These are phyloP conservation scores for Litchi chinensis DNA, from an alignment of 345 rosid species.

Conservation along the genomic window DNA sequence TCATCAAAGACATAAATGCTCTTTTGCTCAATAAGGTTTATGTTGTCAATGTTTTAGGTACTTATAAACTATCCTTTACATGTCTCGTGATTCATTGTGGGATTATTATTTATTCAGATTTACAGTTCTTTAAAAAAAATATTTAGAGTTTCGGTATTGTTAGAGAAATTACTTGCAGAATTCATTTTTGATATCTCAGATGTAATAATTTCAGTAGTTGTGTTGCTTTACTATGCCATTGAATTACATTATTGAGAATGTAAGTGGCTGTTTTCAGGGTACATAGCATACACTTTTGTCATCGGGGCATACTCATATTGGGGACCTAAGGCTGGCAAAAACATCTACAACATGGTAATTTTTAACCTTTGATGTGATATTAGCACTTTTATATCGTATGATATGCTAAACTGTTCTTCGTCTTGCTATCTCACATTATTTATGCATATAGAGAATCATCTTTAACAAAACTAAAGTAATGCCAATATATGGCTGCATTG, in stretches of 20 bases:
- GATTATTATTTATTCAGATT: not conserved
- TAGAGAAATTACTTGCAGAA: not conserved
- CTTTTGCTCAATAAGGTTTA: constrained; percentile 69
- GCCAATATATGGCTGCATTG: not conserved
- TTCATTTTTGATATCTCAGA: not conserved
- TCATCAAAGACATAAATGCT: constrained; percentile 59
- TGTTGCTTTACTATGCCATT: constrained; percentile 5
- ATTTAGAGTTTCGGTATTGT: not conserved
- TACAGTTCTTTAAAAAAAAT: not conserved
- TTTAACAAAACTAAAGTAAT: not conserved
- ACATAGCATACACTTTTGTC: constrained; percentile 85
- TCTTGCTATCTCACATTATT: not conserved
- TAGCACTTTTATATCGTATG: not conserved
- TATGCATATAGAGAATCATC: not conserved
- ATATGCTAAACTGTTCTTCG: not conserved
- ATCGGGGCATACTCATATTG: constrained; percentile 95
- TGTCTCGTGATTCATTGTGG: not conserved
- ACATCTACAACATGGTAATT: constrained; percentile 82
- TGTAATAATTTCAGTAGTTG: not conserved
- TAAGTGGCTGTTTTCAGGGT: constrained; percentile 51
- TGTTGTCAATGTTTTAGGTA: constrained; percentile 83
- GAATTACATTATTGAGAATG: constrained; percentile 2
- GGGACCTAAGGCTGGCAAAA: constrained; percentile 96
- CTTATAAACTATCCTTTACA: constrained; percentile 14
- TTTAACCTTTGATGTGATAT: constrained; percentile 9